These are phyloP conservation scores for Decorospora gaudefroyi DNA, from an alignment of 2,329 filamentous ascomycete species.

Conservation along the genomic window DNA sequence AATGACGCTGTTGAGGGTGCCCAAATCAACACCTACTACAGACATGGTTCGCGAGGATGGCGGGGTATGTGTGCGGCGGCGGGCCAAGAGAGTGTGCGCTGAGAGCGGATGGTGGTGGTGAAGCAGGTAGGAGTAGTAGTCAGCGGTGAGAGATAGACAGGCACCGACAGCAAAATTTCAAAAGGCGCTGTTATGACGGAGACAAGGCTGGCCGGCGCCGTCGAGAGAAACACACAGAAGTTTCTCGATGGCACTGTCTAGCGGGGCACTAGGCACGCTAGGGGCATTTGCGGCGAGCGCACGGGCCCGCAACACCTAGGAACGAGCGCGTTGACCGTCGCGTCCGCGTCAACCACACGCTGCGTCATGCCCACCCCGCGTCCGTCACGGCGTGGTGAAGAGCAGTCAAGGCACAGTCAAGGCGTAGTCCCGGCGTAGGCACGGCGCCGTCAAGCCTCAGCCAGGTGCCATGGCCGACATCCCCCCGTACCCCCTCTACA, in stretches of 20 bases:
- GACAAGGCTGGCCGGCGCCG: constrained; percentile 7
- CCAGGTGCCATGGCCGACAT: constrained; percentile 43
- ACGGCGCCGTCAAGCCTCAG: no score
- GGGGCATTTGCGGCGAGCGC: constrained; percentile 5
- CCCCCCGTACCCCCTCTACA: constrained; percentile 54
- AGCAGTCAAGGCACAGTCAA: no score
- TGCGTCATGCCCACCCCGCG: constrained; percentile 16
- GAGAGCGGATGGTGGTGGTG: constrained; percentile 9
- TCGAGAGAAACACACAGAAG: constrained; percentile 24
- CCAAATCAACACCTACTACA: constrained; percentile 86
- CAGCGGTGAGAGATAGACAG: constrained; percentile 13
- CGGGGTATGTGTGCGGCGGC: constrained; percentile 37
- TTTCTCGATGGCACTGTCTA: constrained; percentile 24
- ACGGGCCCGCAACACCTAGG: constrained; percentile 3
- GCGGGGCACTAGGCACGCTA: constrained; percentile 25
- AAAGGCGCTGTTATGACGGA: constrained; percentile 11
- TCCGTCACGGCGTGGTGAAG: no score
- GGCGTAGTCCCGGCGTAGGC: no score
- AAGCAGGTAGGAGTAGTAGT: constrained; percentile 6
- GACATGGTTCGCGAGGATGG: constrained; percentile 56
- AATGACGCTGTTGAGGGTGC: constrained; percentile 94
- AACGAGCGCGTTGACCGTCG: constrained; percentile 3
- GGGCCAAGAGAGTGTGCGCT: constrained; percentile 25
- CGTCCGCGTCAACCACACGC: constrained; percentile 7
- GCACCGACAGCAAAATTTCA: constrained; percentile 14